Conservation (phyloP, 1,284 basidiomycete genomes). For the Tremellales sp. region DNA sequence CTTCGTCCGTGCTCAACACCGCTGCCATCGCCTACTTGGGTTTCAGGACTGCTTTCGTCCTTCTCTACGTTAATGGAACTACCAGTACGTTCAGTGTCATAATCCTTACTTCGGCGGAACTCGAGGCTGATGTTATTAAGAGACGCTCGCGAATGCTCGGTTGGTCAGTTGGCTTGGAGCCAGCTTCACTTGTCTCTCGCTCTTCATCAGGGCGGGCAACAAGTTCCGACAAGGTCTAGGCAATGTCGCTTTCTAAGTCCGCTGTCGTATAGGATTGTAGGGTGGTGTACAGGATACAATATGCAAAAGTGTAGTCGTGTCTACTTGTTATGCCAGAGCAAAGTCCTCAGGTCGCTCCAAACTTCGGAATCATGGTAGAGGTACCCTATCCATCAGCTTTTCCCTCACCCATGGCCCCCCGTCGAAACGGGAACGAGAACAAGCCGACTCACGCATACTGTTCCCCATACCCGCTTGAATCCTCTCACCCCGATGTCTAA, state of each 20-base stretch:
- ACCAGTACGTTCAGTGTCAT: slow-evolving; percentile 13
- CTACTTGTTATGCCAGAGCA: slow-evolving; percentile 75
- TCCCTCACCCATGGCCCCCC: neutral
- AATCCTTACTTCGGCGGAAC: neutral
- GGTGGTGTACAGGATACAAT: neutral
- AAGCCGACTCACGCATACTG: slow-evolving; percentile 48
- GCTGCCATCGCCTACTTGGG: slow-evolving; percentile 26
- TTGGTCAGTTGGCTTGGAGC: slow-evolving; percentile 21
- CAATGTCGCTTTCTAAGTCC: neutral
- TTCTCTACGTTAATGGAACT: slow-evolving; percentile 30
- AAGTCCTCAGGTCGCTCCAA: slow-evolving; percentile 65
- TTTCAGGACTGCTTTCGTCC: slow-evolving; percentile 24
- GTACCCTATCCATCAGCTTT: slow-evolving; percentile 49
- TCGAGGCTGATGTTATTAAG: slow-evolving; percentile 9
- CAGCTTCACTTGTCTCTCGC: slow-evolving; percentile 13
- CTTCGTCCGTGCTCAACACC: slow-evolving; percentile 27
- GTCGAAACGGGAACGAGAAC: neutral
- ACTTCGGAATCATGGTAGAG: slow-evolving; percentile 73
- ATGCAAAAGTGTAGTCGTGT: neutral
- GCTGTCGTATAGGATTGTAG: neutral
- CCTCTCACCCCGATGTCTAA: slow-evolving; percentile 75
- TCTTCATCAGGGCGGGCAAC: slow-evolving; percentile 28
- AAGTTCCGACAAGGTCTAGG: slow-evolving; percentile 1
- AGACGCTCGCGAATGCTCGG: slow-evolving; percentile 18
- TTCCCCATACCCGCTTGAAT: slow-evolving; percentile 84